Percentiles rank a stretch among this genome's conserved stretches.
These are phyloP conservation scores for Podaxis pistillaris DNA, from an alignment of 768 basidiomycete genomes.

Conservation along the genomic window DNA sequence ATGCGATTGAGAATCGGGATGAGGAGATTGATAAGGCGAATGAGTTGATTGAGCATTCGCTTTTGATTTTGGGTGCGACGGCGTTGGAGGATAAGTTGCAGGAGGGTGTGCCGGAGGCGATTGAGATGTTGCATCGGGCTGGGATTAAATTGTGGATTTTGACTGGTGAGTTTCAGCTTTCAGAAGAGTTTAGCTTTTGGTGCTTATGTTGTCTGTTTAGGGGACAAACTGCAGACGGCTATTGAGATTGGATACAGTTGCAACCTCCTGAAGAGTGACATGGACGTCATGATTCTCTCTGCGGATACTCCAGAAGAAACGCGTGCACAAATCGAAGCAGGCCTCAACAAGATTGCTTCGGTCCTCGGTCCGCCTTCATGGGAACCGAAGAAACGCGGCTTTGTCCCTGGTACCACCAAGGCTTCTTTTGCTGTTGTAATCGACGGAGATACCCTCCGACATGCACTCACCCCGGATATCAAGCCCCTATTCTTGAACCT, in stretches of 20 bases:
- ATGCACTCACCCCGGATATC: constrained; percentile 74
- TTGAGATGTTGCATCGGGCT: constrained; percentile 85
- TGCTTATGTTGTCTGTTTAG: constrained; percentile 21
- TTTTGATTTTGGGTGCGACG: constrained; percentile 89
- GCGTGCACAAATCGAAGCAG: constrained; percentile 85
- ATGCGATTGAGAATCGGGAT: constrained; percentile 75
- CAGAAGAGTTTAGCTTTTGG: neutral
- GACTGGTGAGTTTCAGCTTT: constrained; percentile 55
- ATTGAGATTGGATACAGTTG: constrained; percentile 98
- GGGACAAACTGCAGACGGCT: constrained; percentile 98
- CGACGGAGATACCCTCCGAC: constrained; percentile 87
- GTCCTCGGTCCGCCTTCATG: constrained; percentile 72
- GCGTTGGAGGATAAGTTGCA: constrained; percentile 97
- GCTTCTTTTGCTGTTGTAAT: constrained; percentile 93
- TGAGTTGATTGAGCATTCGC: constrained; percentile 76
- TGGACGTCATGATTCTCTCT: constrained; percentile 97
- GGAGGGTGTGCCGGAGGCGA: constrained; percentile 95
- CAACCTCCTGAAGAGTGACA: constrained; percentile 89
- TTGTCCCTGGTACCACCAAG: constrained; percentile 54
- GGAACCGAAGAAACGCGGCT: constrained; percentile 62
- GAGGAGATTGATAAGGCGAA: constrained; percentile 90
- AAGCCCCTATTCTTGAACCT: constrained; percentile 89
- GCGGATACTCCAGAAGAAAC: constrained; percentile 75
- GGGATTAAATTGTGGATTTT: constrained; percentile 99
- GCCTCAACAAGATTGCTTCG: constrained; percentile 91